Base-by-base conservation (phyloP, 371 early-diverging fungal genomes). In the Globomyces sp. region DNA sequence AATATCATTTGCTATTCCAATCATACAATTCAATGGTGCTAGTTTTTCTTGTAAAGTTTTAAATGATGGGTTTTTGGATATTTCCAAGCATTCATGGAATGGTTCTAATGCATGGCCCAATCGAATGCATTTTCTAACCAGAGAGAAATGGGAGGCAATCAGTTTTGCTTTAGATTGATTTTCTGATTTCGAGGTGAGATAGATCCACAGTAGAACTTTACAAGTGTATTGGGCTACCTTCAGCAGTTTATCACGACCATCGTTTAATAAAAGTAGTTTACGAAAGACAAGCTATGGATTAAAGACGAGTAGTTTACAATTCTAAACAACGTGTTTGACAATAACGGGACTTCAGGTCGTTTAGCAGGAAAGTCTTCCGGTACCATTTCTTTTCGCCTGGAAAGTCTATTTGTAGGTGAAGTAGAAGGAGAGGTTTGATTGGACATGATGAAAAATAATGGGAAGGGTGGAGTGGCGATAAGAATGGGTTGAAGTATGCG, bases 211-310 rank as follows among this genome's bases (percentile, higher is more conserved):
- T 8, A 87, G 69, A 5, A 89, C 73, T 64, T 92, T 92, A 69
- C 86, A 77, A 45, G 82, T 71, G 71, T 92, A 92, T 68, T 92
- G 92, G 41, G 88, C 68, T n/a, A 85, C 71, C 65, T 92, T 92
- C 63, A 92, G 79, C n/a, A 80, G 74, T 71, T 92, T 92, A 80
- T 92, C 92, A n/a, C 91, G 83, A 34, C 92, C 92, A 67, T 92
- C 92, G n/a, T 74, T 83, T 43, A 77, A 68, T 11, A 78, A 64
- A 6, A 86, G 75, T 50, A 87, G 73, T 63, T 74, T 76, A 52
- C 84, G 83, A 51, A 87, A 66, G 34, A 86, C 66, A 24, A 77
- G 55, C 24, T 24, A 24, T 24, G 24, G 24, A 24, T 24, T 24
- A 24, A 24, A 24, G 24, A 24, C 24, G 24, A 24, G 24, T 24